Conservation (phyloP, 148 eudicot species). For the Nepenthes gracilis region DNA sequence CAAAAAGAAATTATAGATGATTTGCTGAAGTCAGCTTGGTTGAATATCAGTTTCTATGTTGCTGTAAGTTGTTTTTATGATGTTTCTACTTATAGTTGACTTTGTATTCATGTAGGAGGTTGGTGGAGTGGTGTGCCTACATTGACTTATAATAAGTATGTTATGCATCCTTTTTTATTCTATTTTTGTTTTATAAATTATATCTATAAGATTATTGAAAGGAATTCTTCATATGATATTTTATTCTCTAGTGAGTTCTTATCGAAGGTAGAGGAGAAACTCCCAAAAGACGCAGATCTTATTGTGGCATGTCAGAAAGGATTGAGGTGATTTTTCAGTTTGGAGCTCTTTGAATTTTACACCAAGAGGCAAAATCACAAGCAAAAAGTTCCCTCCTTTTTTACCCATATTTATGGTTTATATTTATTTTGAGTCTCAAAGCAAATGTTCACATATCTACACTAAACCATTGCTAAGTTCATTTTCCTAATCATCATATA, state of each 20-base stretch:
- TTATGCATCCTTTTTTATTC: neutral
- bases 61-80: too few species aligned
- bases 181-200: neutral
- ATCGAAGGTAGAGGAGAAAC: conserved; percentile 45
- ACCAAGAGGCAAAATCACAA: neutral
- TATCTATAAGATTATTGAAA: neutral
- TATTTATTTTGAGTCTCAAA: too few species aligned
- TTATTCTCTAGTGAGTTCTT: conserved; percentile 44
- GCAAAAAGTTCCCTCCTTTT: too few species aligned
- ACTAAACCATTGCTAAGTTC: too few species aligned
- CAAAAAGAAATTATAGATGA: too few species aligned
- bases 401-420: too few species aligned
- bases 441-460: too few species aligned
- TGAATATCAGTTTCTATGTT: too few species aligned
- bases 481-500: too few species aligned
- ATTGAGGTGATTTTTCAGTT: conserved; percentile 45
- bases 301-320: conserved; percentile 98
- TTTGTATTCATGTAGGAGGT: conserved; percentile 46
- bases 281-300: conserved; percentile 75
- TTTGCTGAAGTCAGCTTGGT: too few species aligned
- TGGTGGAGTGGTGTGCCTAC: conserved; percentile 99
- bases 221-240: conserved; percentile 2
- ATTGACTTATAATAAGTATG: conserved; percentile 59
- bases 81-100: neutral
- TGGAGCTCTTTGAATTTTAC: neutral